These are phyloP conservation scores for Polytrichum formosum DNA, from an alignment of 225 moss, liverwort and hornwort species.

Conservation along the genomic window DNA sequence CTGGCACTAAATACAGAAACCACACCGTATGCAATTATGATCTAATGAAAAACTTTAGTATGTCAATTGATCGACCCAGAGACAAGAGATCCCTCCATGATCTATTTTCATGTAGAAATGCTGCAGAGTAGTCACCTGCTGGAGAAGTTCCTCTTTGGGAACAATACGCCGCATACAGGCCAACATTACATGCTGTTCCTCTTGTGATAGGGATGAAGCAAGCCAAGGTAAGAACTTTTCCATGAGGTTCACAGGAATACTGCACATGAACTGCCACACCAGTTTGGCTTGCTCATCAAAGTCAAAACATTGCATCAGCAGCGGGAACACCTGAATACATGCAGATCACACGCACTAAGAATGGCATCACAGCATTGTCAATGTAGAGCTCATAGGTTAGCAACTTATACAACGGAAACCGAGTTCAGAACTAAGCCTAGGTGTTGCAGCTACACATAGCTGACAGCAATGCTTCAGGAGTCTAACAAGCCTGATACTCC, in stretches of 20 bases:
- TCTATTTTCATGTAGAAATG: too few species aligned
- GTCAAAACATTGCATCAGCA: constrained; percentile 79
- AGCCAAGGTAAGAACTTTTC: constrained; percentile 97
- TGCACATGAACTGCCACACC: constrained; percentile 98
- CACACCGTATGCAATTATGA: too few species aligned
- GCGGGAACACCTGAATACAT: constrained; percentile 84
- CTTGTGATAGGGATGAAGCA: constrained; percentile 75
- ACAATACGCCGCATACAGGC: constrained; percentile 86
- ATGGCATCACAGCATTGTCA: neutral
- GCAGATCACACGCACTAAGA: neutral
- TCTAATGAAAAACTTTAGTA: too few species aligned
- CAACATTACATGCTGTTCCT: constrained; percentile 85
- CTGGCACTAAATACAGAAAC: too few species aligned
- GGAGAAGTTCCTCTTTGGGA: constrained; percentile 85
- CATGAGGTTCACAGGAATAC: constrained; percentile 96
- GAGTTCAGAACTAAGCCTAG: too few species aligned
- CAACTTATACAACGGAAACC: too few species aligned
- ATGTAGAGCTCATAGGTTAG: too few species aligned
- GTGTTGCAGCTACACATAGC: too few species aligned
- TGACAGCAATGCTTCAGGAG: too few species aligned
- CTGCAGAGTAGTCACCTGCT: constrained; percentile 51
- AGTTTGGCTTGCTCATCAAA: constrained; percentile 90
- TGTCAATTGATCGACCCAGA: too few species aligned
- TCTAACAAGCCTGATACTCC: too few species aligned
- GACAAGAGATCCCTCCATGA: too few species aligned